Percentiles rank a stretch among this genome's conserved stretches.
Conservation (phyloP, 768 basidiomycete genomes). For the Trametes cubensis region DNA sequence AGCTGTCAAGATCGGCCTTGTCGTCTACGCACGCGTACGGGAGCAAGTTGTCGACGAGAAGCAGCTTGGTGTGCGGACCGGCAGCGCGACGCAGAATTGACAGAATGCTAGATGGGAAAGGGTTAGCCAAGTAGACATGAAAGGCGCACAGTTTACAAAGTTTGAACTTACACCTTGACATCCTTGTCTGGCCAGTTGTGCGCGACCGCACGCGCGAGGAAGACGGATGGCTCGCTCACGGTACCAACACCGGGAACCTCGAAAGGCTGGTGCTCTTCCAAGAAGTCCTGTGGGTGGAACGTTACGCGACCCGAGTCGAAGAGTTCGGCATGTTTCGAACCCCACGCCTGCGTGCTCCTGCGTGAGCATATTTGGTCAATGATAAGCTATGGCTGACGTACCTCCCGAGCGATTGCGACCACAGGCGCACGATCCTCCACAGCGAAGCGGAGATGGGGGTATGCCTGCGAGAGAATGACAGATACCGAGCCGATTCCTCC, state of each 20-base stretch:
- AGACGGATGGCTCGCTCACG: slow-evolving; percentile 13
- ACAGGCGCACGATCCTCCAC: slow-evolving; percentile 21
- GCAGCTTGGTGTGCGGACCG: slow-evolving; percentile 14
- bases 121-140: background rate
- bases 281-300: slow-evolving; percentile 19
- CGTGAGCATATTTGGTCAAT: background rate
- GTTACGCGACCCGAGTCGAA: slow-evolving; percentile 18
- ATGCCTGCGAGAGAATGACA: slow-evolving; percentile 22
- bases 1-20: background rate
- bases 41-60: slow-evolving; percentile 12
- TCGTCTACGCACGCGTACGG: slow-evolving; percentile 15
- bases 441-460: slow-evolving; percentile 22
- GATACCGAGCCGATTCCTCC: slow-evolving; percentile 27
- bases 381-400: background rate
- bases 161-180: background rate
- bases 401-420: slow-evolving; percentile 42
- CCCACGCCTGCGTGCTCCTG: slow-evolving; percentile 5
- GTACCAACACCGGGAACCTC: slow-evolving; percentile 15
- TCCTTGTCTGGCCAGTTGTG: slow-evolving; percentile 24
- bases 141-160: background rate
- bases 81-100: slow-evolving; percentile 14
- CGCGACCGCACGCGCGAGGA: slow-evolving; percentile 14
- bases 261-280: slow-evolving; percentile 13
- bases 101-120: slow-evolving; percentile 1
- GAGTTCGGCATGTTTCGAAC: slow-evolving; percentile 14